phyloP scores from a whole-genome alignment of 495 filamentous ascomycete species.

The Podospora sp. region DNA sequence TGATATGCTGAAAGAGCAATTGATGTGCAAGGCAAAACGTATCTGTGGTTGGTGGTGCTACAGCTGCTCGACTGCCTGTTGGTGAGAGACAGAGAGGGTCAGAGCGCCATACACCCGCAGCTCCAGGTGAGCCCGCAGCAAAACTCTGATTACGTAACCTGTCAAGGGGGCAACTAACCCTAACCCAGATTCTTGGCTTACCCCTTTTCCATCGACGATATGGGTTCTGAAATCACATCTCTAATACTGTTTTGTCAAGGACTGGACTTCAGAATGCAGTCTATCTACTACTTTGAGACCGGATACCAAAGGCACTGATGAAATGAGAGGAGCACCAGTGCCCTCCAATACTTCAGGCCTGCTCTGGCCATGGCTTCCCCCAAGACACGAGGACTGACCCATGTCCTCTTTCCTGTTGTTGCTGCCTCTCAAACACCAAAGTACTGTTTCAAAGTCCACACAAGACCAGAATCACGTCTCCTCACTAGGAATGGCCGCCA shows the following conservation, averaged over 20 bases:
- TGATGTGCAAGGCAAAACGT: background rate
- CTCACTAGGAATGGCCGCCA: conserved; percentile 21
- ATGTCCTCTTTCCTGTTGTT: background rate
- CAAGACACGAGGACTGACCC: too few relatives aligned
- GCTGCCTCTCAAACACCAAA: background rate
- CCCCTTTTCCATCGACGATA: background rate
- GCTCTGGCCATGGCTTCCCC: too few relatives aligned
- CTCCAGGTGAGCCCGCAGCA: background rate
- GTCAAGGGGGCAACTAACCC: background rate
- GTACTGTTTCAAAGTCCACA: background rate
- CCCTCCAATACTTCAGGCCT: too few relatives aligned
- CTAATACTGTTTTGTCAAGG: background rate
- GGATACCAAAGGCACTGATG: background rate
- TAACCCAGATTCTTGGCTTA: background rate
- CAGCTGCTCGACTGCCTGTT: background rate
- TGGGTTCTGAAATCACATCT: background rate
- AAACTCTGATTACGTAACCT: background rate
- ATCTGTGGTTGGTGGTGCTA: background rate
- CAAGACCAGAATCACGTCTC: background rate
- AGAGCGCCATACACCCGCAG: background rate
- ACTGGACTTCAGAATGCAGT: background rate
- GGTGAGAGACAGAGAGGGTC: background rate
- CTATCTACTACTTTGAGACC: background rate
- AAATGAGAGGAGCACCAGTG: too few relatives aligned
- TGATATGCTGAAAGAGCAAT: background rate